Conservation (phyloP, 495 filamentous ascomycete species). For the Cairneyella variabilis region DNA sequence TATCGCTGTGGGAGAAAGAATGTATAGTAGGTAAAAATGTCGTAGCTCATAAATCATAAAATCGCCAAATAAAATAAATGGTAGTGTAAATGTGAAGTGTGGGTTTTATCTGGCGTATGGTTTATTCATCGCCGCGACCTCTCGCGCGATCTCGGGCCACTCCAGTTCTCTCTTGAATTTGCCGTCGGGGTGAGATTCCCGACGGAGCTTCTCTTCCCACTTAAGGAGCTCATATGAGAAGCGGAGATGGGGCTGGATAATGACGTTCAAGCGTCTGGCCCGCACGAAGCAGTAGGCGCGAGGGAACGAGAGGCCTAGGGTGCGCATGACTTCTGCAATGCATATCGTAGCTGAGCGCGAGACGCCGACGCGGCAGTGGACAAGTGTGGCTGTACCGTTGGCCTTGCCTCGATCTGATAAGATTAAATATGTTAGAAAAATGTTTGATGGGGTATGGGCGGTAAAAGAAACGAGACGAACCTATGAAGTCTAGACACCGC, state of each 20-base stretch:
- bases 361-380: slow-evolving; percentile 95
- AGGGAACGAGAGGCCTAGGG: slow-evolving; percentile 75
- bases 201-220: slow-evolving; percentile 74
- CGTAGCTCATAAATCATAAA: slow-evolving; percentile 21
- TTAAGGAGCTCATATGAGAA: slow-evolving; percentile 77
- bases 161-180: slow-evolving; percentile 73
- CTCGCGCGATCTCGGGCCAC: slow-evolving; percentile 82
- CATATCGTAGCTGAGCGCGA: slow-evolving; percentile 95
- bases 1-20: slow-evolving; percentile 11
- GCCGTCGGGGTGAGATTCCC: slow-evolving; percentile 32
- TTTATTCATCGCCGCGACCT: slow-evolving; percentile 93
- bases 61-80: background rate
- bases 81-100: no score
- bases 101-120: slow-evolving; percentile 60
- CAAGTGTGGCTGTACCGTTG: slow-evolving; percentile 79
- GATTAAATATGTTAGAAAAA: slow-evolving; percentile 13
- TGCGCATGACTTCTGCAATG: slow-evolving; percentile 94
- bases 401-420: slow-evolving; percentile 71
- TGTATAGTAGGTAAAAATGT: slow-evolving; percentile 12
- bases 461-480: slow-evolving; percentile 43
- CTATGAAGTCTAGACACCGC: slow-evolving; percentile 85
- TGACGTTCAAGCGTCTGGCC: slow-evolving; percentile 73
- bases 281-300: slow-evolving; percentile 95
- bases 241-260: slow-evolving; percentile 58
- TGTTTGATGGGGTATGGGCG: background rate